phyloP scores from a whole-genome alignment of 2,329 filamentous ascomycete species.

The Parafenestella ontariensis region DNA sequence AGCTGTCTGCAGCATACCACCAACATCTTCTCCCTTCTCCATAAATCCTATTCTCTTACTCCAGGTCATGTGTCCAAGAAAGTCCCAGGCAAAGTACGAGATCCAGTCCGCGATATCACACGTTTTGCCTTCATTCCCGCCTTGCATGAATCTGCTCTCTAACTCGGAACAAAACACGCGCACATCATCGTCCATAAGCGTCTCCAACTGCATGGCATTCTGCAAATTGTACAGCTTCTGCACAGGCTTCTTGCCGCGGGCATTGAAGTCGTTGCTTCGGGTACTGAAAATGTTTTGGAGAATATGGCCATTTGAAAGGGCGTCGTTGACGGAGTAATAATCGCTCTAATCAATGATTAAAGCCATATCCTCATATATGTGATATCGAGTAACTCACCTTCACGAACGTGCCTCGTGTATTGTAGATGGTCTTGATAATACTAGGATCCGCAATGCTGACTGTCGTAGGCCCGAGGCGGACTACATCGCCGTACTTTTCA shows the following conservation, averaged over 20 bases:
- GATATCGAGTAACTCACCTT: constrained; percentile 25
- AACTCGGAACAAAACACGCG: constrained; percentile 29
- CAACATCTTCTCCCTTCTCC: constrained; percentile 50
- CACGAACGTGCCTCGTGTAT: constrained; percentile 39
- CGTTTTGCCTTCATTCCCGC: constrained; percentile 31
- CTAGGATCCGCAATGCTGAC: constrained; percentile 38
- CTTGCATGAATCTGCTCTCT: constrained; percentile 35
- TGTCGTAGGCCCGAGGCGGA: constrained; percentile 39
- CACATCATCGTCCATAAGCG: constrained; percentile 35
- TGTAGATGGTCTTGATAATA: constrained; percentile 44
- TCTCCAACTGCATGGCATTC: constrained; percentile 34
- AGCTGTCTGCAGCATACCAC: constrained; percentile 46
- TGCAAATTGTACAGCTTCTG: constrained; percentile 41
- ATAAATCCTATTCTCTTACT: constrained; percentile 53
- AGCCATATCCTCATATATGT: neutral
- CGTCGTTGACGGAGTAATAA: constrained; percentile 43
- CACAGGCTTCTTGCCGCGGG: constrained; percentile 31
- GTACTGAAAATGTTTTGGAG: constrained; percentile 44
- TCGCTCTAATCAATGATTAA: constrained; percentile 27
- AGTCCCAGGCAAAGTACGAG: constrained; percentile 38
- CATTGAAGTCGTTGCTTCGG: constrained; percentile 39
- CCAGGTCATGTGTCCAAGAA: constrained; percentile 52
- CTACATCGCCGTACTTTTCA: constrained; percentile 36
- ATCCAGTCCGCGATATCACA: constrained; percentile 45
- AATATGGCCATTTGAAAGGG: constrained; percentile 38